phyloP scores from a whole-genome alignment of 2,329 filamentous ascomycete species.

The Epichloe gansuensis region DNA sequence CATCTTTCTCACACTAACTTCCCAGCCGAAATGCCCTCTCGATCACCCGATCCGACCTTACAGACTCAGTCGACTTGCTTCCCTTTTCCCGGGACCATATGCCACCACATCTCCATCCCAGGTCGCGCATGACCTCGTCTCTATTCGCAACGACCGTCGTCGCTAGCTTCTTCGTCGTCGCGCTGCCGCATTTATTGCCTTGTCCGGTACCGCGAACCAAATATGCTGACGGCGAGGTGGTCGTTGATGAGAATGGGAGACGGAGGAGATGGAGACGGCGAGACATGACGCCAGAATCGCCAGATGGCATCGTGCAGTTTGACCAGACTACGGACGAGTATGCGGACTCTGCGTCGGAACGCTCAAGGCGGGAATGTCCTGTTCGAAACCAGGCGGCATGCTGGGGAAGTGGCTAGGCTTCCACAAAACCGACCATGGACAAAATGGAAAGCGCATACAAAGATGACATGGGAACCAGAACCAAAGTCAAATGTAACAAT shows the following conservation, averaged over 20 bases:
- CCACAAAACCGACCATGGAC: constrained; percentile 24
- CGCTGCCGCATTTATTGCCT: constrained; percentile 77
- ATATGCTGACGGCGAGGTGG: constrained; percentile 56
- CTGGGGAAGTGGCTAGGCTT: constrained; percentile 68
- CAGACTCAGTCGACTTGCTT: not conserved
- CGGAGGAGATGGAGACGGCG: constrained; percentile 32
- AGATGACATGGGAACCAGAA: constrained; percentile 11
- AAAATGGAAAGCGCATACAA: constrained; percentile 10
- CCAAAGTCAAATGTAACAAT: not conserved
- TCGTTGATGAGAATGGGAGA: constrained; percentile 33
- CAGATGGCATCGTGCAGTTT: constrained; percentile 38
- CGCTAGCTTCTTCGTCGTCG: constrained; percentile 85
- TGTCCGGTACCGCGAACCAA: constrained; percentile 72
- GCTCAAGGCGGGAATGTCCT: constrained; percentile 63
- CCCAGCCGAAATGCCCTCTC: not conserved
- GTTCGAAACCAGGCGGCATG: constrained; percentile 75
- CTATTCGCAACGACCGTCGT: constrained; percentile 90
- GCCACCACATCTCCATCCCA: constrained; percentile 83
- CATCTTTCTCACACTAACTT: not conserved
- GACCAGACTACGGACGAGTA: constrained; percentile 26
- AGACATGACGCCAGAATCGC: constrained; percentile 22
- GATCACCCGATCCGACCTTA: constrained; percentile 2
- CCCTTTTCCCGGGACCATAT: constrained; percentile 31
- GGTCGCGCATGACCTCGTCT: constrained; percentile 84
- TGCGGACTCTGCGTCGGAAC: constrained; percentile 22